phyloP scores from a whole-genome alignment of 129 eudicot species.

The Helichrysum umbraculigerum region DNA sequence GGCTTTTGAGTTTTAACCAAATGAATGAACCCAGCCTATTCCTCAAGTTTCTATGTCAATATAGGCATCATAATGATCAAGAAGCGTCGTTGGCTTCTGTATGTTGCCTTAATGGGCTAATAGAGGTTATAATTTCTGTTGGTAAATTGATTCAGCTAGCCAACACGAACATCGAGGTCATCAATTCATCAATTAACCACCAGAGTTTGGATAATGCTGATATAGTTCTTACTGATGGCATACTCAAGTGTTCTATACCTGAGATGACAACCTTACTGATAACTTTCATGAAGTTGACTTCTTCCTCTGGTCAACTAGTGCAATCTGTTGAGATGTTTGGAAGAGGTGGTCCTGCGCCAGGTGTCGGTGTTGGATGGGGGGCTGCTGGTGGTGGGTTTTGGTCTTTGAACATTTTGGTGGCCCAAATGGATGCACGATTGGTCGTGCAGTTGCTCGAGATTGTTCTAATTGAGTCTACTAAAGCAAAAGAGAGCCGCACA shows the following conservation, averaged over 20 bases:
- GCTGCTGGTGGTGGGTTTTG: slow-evolving; percentile 86
- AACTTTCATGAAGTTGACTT: slow-evolving; percentile 44
- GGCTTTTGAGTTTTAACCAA: slow-evolving; percentile 45
- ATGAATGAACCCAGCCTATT: slow-evolving; percentile 37
- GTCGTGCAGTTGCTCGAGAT: slow-evolving; percentile 54
- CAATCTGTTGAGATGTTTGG: slow-evolving; percentile 68
- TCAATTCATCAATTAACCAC: slow-evolving; percentile 17
- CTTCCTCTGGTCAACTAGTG: slow-evolving; percentile 45
- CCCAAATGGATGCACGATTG: slow-evolving; percentile 76
- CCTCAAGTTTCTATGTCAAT: slow-evolving; percentile 45
- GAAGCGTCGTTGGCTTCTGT: slow-evolving; percentile 71
- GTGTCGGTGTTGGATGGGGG: slow-evolving; percentile 98
- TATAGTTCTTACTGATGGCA: slow-evolving; percentile 61
- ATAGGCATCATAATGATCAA: slow-evolving; percentile 48
- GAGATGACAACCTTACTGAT: slow-evolving; percentile 52
- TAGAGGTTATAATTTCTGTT: slow-evolving; percentile 48
- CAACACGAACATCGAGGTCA: slow-evolving; percentile 31
- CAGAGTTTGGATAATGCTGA: slow-evolving; percentile 39
- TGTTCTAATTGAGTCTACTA: slow-evolving; percentile 26
- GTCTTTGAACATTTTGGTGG: slow-evolving; percentile 58
- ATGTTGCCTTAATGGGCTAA: slow-evolving; percentile 65
- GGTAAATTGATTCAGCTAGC: slow-evolving; percentile 59
- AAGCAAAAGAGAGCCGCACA: slow-evolving; percentile 25
- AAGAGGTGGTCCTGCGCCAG: slow-evolving; percentile 98
- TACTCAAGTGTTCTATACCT: slow-evolving; percentile 41